Evolutionary conservation across 805 yeast genomes (phyloP), one percentile per base, ranked within the genome.

Genomic region (Wickerhamomyces chambardii): DNA sequence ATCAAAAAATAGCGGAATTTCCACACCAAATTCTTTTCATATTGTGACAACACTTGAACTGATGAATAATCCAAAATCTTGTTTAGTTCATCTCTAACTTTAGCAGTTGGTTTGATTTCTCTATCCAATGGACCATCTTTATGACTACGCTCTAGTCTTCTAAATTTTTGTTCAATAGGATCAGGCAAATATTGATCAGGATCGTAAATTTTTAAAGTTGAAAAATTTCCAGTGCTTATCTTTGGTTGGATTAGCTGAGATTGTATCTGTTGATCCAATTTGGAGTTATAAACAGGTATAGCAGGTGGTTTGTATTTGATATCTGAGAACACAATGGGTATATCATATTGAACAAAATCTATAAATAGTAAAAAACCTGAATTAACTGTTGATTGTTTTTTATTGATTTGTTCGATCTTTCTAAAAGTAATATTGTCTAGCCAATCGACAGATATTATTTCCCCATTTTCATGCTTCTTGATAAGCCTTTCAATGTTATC

Each of bases 21-120:
- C 97, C 97, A 90, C 9, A 90, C 69, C 49, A 86, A 58, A 43
- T 86, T 85, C 61, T 83, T 85, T 45, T 90, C 96, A 50, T 80
- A 78, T 34, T 83, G 89, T 6, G 80, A 71, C 32, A 92, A 63
- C 45, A 78, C 83, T 35, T 84, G 84, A 30, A 85, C 90, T 4
- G 95, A 87, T 3, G 96, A 89, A 49, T 79, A 84, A 17, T 66
- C 64, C 35, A 90, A 63, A 5, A 89, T 84, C 31, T 63, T 66
- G 38, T 73, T 67, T 36, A 90, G 66, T 44, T 84, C 83, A 41
- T 80, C 86, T 46, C 96, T 66, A 26, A 80, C 67, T 47, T 78
- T 82, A 4, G 95, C 81, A 15, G 90, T 82, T 2, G 98, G 98
- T 46, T 89, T 85, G 32, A 85, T 65, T 38, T 87, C 96, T 45